Percentiles rank a stretch among this genome's conserved stretches.
Conservation (phyloP, 208 protist genomes). For the Novymonas esmeraldas region DNA sequence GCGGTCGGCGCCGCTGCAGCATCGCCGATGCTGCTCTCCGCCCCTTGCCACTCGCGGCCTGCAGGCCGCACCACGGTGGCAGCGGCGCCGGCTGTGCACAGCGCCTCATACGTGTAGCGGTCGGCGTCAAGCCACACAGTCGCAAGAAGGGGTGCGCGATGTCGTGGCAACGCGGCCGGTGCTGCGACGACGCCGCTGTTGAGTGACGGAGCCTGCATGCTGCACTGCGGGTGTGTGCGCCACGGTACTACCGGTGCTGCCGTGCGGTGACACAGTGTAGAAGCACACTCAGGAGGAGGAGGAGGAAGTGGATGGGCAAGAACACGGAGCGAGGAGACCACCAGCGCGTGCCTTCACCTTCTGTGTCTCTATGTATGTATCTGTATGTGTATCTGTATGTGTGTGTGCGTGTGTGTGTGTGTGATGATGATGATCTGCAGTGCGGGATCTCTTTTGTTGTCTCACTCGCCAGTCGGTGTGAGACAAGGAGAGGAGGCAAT, state of each 20-base stretch:
- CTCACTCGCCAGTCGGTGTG: neutral
- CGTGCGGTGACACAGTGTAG: too few species aligned
- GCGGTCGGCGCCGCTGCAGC: neutral
- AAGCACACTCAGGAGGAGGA: too few species aligned
- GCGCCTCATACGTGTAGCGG: slow-evolving; percentile 40
- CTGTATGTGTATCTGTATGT: slow-evolving; percentile 4
- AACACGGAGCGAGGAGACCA: too few species aligned
- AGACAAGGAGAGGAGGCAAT: neutral
- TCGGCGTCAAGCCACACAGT: slow-evolving; percentile 44
- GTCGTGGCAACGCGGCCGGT: neutral
- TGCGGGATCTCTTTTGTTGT: neutral
- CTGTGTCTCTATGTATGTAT: too few species aligned
- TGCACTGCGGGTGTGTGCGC: too few species aligned
- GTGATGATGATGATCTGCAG: slow-evolving; percentile 4
- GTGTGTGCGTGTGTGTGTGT: slow-evolving; percentile 7
- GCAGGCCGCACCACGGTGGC: neutral
- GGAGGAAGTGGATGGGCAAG: too few species aligned
- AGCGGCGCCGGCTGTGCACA: slow-evolving; percentile 47
- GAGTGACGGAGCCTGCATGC: too few species aligned
- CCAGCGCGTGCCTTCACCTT: too few species aligned
- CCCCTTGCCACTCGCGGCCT: neutral
- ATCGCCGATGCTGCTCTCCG: neutral
- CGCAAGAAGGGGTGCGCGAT: neutral
- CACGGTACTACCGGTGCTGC: neutral
- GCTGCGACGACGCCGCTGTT: too few species aligned